Base-by-base conservation (phyloP, 805 yeast genomes). In the Schwanniomyces sp. region DNA sequence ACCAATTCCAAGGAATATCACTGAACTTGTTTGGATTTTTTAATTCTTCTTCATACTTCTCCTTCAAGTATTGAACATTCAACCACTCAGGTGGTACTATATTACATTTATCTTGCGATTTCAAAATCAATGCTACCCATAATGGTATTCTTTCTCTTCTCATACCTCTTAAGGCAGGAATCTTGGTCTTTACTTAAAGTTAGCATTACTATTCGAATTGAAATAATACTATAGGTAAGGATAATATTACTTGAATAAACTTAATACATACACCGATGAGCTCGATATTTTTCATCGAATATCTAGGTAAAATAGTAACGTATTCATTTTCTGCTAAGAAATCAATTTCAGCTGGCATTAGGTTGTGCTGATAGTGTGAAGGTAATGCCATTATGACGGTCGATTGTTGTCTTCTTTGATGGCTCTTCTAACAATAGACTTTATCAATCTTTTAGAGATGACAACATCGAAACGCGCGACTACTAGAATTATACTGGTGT, bases 21-120 rank as follows among this genome's bases (percentile, higher is more conserved):
- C 89, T 79, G 60, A 92, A 92, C 49, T 79, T 70, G 29, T 76
- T 76, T 1, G 81, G 75, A 46, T 78, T 62, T 5, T 72, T 70
- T 29, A 81, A 69, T 60, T 92, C 98, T 50, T 79, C 84, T 17
- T 85, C 88, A 55, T 86, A 81, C 38, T 77, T 73, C 5, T 71
- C 74, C 45, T 79, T 78, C 47, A 92, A 64, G 43, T 72, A 72
- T 16, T 72, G 70, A 41, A 79, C 65, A 8, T 76, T 78, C 8
- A 94, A 74, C 99, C 99, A 94, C 1, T 72, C 76, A 0, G 99
- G 99, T 11, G 91, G 85, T 7, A 89, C 83, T 2, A 94, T 82
- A 52, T 84, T 86, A 66, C 97, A 90, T 57, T 91, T 85, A 41
- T 84, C 85, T 63, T 94, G 98, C 41, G 85, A 82, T 59, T 89